Base-by-base conservation (phyloP, 2,329 filamentous ascomycete genomes). In the Sclerotinia sclerotiorum region DNA sequence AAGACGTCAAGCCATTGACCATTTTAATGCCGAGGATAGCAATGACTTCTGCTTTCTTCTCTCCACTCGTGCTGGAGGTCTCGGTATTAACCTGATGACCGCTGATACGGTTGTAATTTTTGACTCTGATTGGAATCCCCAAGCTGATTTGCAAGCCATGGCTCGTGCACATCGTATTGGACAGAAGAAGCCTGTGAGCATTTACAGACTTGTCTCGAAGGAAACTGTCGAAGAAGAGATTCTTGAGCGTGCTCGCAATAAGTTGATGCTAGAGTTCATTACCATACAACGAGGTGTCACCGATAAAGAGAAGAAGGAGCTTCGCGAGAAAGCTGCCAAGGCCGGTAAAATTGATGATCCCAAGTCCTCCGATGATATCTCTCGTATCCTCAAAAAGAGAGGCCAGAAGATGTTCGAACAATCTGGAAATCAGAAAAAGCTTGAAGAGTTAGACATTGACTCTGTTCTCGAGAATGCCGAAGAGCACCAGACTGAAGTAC, bases 351-450 rank as follows among this genome's bases (percentile, higher is more conserved):
- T 84, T 48, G 90, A 90, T 67, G 94, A 97, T 74, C 94, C 94
- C 10, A 94, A 90, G 69, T 96, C 93, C 3, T 92, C 92, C 0
- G 94, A 97, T 72, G 95, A 97, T 76, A 98, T 98, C 73, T 97
- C 95, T 71, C 91, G 92, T 79, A 97, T 99, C 69, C 86, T 99
- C 76, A 98, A 98, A 82, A 93, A 94, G 80, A 91, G 95, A 74
- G 97, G 95, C n/a, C 95, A 97, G 78, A 97, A 95, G 80, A 97
- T 99, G 90, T 99, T 99, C 74, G 94, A 98, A 80, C 94, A 97
- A 79, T 95, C 92, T 15, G 92, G 93, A 69, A 99, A 99, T 77
- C 95, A 99, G 79, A 91, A 94, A 81, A 95, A 97, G 78, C 85
- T 99, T 6, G 95, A 99, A 80, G 93, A 97, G 79, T 88, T 99